phyloP scores from a whole-genome alignment of 768 basidiomycete genomes.

The Rhizopogon vinicolor region DNA sequence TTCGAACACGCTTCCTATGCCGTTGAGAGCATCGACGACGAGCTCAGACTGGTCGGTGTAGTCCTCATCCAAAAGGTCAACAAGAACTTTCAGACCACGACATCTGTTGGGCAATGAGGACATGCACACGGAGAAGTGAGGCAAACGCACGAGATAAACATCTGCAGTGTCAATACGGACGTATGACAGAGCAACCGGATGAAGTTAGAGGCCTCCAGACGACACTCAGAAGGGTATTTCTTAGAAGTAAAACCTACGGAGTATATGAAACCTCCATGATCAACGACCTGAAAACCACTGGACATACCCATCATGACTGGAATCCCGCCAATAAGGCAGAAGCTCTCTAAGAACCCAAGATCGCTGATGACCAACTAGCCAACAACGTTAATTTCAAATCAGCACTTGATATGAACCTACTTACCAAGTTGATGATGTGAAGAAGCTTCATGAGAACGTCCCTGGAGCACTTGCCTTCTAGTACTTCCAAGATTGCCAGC shows the following conservation, averaged over 20 bases:
- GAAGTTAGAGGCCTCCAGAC: constrained; percentile 93
- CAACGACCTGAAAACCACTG: background rate
- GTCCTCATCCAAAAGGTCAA: constrained; percentile 95
- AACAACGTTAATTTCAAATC: background rate
- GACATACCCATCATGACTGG: constrained; percentile 87
- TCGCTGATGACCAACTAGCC: constrained; percentile 63
- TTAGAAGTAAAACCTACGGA: constrained; percentile 84
- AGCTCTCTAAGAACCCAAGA: constrained; percentile 85
- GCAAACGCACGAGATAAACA: constrained; percentile 93
- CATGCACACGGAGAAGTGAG: background rate
- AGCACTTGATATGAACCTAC: constrained; percentile 13
- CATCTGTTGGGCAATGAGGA: constrained; percentile 47
- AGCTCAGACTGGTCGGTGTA: constrained; percentile 89
- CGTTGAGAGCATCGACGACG: constrained; percentile 89
- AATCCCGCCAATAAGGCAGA: constrained; percentile 93
- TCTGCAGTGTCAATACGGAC: constrained; percentile 90
- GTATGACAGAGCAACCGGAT: constrained; percentile 89
- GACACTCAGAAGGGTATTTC: constrained; percentile 88
- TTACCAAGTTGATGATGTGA: constrained; percentile 84
- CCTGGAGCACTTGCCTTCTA: constrained; percentile 82
- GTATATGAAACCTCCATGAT: constrained; percentile 1
- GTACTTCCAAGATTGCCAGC: constrained; percentile 89
- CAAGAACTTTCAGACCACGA: constrained; percentile 90
- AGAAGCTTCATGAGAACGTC: constrained; percentile 84
- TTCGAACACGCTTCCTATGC: constrained; percentile 93